Evolutionary conservation across 306 rosid species (phyloP).

Genomic region (Glycyrrhiza uralensis): DNA sequence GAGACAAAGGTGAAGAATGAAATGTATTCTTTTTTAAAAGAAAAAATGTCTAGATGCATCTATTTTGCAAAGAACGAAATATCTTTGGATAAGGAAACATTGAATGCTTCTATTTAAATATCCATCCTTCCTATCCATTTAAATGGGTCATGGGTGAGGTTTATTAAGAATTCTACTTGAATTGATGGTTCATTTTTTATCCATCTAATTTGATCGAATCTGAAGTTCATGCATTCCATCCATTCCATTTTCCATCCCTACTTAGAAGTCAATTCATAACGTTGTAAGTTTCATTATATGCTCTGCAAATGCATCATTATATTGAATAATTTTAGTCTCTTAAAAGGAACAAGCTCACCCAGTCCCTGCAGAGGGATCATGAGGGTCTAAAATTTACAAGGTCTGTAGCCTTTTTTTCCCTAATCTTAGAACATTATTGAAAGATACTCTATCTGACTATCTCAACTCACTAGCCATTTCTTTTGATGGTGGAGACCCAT

Average conservation of each 20-base stretch:
- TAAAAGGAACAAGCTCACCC: not conserved
- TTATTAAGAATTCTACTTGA: not conserved
- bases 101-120: not conserved
- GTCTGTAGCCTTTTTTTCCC: not conserved
- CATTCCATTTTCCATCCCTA: not conserved
- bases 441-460: constrained; percentile 5
- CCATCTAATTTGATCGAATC: not conserved
- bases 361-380: not conserved
- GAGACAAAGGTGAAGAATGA: not conserved
- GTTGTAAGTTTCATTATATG: not conserved
- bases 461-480: not conserved
- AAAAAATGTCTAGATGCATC: not conserved
- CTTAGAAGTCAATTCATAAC: not conserved
- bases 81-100: not conserved
- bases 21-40: not conserved
- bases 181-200: not conserved
- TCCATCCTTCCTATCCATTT: not conserved
- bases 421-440: not conserved
- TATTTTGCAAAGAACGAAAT: not conserved
- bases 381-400: not conserved
- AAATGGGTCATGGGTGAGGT: not conserved
- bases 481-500: constrained; percentile 16
- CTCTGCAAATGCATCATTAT: not conserved
- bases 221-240: not conserved
- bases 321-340: not conserved